Percentiles rank a stretch among this genome's conserved stretches.
phyloP scores from a whole-genome alignment of 2,329 filamentous ascomycete genomes.

The Venturia carpophila region DNA sequence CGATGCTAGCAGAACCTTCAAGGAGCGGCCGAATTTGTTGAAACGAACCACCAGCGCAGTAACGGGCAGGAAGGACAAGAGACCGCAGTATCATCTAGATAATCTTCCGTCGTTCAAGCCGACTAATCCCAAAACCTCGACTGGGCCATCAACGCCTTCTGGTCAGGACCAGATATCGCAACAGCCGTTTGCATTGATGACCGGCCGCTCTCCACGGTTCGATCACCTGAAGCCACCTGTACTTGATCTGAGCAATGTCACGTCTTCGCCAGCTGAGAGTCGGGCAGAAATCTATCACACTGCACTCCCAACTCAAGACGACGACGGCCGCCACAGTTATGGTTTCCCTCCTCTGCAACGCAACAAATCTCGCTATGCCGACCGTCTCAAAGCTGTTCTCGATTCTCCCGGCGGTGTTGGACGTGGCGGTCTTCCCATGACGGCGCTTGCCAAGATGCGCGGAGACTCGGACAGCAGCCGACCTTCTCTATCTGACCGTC shows the following conservation, averaged over 20 bases:
- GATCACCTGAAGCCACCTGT: conserved; percentile 41
- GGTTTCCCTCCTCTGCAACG: conserved; percentile 19
- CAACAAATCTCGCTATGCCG: conserved; percentile 17
- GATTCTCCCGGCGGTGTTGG: conserved; percentile 28
- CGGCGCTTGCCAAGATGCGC: conserved; percentile 22
- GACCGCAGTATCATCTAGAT: conserved; percentile 35
- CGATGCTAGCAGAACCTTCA: conserved; percentile 19
- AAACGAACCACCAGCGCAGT: conserved; percentile 23
- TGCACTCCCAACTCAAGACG: conserved; percentile 16
- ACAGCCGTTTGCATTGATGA: conserved; percentile 32
- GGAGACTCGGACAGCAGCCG: conserved; percentile 24
- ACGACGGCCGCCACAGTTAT: conserved; percentile 24
- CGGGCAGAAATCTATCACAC: neutral
- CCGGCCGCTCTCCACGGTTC: conserved; percentile 36
- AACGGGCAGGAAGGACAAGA: conserved; percentile 23
- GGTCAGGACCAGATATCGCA: conserved; percentile 34
- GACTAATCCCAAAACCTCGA: conserved; percentile 3
- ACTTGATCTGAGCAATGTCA: conserved; percentile 35
- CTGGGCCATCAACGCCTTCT: conserved; percentile 23
- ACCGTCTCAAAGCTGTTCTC: conserved; percentile 23
- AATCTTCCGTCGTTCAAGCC: conserved; percentile 47
- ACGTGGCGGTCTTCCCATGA: conserved; percentile 27
- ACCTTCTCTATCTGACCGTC: conserved; percentile 34
- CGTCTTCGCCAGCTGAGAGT: conserved; percentile 10
- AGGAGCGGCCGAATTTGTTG: conserved; percentile 25